Conservation (phyloP, 2,329 filamentous ascomycete species). For the Aspergillus sp. region DNA sequence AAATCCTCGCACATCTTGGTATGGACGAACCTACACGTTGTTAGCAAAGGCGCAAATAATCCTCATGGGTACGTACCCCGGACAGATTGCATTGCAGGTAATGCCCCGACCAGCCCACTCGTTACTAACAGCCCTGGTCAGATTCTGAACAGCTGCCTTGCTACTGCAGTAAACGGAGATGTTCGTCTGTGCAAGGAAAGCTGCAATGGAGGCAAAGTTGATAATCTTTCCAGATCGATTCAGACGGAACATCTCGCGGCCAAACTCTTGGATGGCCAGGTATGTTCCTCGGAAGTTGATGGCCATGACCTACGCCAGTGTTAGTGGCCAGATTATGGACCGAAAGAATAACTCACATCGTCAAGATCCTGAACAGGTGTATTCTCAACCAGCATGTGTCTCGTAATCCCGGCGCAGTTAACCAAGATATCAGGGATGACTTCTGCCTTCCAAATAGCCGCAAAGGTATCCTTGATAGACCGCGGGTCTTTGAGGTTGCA, state of each 20-base stretch:
- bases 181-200: constrained; percentile 82
- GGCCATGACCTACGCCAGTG: background rate
- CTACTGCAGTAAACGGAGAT: constrained; percentile 84
- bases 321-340: background rate
- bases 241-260: background rate
- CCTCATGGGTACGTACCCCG: constrained; percentile 30
- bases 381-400: constrained; percentile 57
- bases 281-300: background rate
- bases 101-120: constrained; percentile 81
- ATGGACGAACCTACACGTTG: too few relatives aligned
- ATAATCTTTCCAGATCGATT: constrained; percentile 58
- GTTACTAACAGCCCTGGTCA: constrained; percentile 82
- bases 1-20: too few relatives aligned
- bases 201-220: constrained; percentile 78
- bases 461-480: too few relatives aligned
- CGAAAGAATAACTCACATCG: background rate
- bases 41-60: too few relatives aligned
- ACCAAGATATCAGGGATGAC: constrained; percentile 60
- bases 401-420: constrained; percentile 81
- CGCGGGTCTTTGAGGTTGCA: too few relatives aligned
- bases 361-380: background rate
- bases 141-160: constrained; percentile 81
- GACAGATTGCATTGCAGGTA: constrained; percentile 83
- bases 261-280: background rate
- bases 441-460: background rate